phyloP scores from a whole-genome alignment of 306 rosid species.

The Argentina anserina region DNA sequence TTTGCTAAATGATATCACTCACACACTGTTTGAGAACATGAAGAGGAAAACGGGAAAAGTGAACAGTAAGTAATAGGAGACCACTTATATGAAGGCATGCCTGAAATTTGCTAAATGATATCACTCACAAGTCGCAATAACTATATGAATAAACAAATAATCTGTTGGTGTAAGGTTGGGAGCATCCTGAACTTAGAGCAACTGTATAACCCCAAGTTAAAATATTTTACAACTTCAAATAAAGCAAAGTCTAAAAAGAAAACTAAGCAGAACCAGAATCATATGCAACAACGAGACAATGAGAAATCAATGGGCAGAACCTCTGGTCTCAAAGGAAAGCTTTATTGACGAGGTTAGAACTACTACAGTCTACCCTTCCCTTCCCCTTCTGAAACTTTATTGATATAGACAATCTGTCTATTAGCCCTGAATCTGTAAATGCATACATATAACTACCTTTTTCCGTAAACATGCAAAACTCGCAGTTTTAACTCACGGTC shows the following conservation, averaged over 20 bases:
- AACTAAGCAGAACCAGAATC: background rate
- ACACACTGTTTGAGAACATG: background rate
- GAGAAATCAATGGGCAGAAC: background rate
- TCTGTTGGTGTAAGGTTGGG: background rate
- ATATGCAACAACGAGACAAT: background rate
- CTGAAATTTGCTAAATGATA: background rate
- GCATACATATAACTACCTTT: slow-evolving; percentile 42
- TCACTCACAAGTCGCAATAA: background rate
- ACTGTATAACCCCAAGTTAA: background rate
- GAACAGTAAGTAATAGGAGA: background rate
- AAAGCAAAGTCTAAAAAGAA: background rate
- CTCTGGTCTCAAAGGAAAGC: background rate
- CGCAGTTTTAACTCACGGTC: slow-evolving; percentile 61
- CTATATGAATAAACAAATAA: background rate
- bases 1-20: background rate
- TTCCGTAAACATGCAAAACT: slow-evolving; percentile 64
- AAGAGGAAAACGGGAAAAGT: background rate
- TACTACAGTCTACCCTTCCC: background rate
- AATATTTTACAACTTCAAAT: background rate
- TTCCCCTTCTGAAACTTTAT: background rate
- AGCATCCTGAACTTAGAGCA: background rate
- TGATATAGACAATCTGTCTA: background rate
- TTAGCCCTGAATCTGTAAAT: background rate
- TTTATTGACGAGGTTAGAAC: background rate
- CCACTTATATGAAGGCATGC: background rate